Evolutionary conservation across 495 filamentous ascomycete species (phyloP).

Genomic region (Neurospora africana): DNA sequence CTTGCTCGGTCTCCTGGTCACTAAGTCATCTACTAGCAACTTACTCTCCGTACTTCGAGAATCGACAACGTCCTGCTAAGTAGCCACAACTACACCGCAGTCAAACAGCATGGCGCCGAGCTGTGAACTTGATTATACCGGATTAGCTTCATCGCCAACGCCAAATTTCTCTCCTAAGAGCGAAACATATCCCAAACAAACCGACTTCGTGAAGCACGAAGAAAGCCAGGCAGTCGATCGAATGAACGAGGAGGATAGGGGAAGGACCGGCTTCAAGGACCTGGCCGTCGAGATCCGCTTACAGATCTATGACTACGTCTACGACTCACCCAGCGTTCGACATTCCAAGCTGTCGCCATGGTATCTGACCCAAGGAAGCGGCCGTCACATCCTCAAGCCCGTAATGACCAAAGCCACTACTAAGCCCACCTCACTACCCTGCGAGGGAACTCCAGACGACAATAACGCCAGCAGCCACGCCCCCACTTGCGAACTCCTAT

Average conservation of each 20-base stretch:
- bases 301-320: constrained; percentile 24
- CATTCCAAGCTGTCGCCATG: constrained; percentile 32
- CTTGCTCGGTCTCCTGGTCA: neutral
- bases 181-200: neutral
- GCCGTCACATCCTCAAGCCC: constrained; percentile 16
- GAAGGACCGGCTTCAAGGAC: constrained; percentile 14
- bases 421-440: neutral
- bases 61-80: neutral
- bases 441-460: neutral
- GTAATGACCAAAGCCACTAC: constrained; percentile 2
- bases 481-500: constrained; percentile 12
- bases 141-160: neutral
- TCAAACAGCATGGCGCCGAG: neutral
- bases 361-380: constrained; percentile 19
- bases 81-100: neutral
- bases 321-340: constrained; percentile 23
- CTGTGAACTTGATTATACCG: neutral
- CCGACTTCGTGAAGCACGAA: neutral
- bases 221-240: neutral
- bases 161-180: neutral
- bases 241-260: constrained; percentile 1
- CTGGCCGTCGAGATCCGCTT: constrained; percentile 26
- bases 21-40: neutral
- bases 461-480: neutral
- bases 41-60: neutral